These are phyloP conservation scores for Naumovozyma dairenensis DNA, from an alignment of 805 yeast genomes.

Conservation along the genomic window DNA sequence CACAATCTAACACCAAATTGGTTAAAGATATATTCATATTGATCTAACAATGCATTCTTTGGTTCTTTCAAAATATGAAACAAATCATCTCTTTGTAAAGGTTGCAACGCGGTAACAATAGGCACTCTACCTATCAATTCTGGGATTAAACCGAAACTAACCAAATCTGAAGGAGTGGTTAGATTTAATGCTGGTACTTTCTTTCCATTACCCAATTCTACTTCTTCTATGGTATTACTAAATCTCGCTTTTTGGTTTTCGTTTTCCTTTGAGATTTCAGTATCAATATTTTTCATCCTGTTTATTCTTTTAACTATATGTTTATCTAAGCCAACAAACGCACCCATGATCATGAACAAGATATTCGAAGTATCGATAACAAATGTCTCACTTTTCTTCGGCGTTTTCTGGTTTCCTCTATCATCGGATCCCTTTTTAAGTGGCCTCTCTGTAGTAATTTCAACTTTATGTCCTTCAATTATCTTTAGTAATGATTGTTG, in stretches of 20 bases:
- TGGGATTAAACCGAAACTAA: slow-evolving; percentile 46
- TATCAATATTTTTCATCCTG: slow-evolving; percentile 15
- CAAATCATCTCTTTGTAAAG: slow-evolving; percentile 37
- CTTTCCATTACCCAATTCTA: slow-evolving; percentile 31
- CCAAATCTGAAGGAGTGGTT: slow-evolving; percentile 42
- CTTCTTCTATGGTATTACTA: slow-evolving; percentile 26
- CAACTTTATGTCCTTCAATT: slow-evolving; percentile 47
- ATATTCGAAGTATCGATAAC: slow-evolving; percentile 47
- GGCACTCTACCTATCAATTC: slow-evolving; percentile 54
- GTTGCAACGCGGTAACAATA: slow-evolving; percentile 39
- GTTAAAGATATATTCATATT: slow-evolving; percentile 44
- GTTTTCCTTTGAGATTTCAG: slow-evolving; percentile 2
- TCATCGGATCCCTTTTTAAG: slow-evolving; percentile 21
- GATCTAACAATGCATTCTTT: slow-evolving; percentile 42
- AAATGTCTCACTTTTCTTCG: slow-evolving; percentile 35
- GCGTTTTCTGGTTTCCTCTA: slow-evolving; percentile 25
- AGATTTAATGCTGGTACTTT: slow-evolving; percentile 35
- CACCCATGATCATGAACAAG: slow-evolving; percentile 50
- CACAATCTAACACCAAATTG: slow-evolving; percentile 43
- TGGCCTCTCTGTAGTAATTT: slow-evolving; percentile 38
- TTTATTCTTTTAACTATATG: slow-evolving; percentile 35
- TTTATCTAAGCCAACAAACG: slow-evolving; percentile 49
- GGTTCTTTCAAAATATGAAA: slow-evolving; percentile 45
- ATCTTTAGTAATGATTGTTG: slow-evolving; percentile 50
- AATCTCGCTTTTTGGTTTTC: slow-evolving; percentile 11